phyloP scores from a whole-genome alignment of 2,329 filamentous ascomycete species.

The Westerdykella aurantiaca region DNA sequence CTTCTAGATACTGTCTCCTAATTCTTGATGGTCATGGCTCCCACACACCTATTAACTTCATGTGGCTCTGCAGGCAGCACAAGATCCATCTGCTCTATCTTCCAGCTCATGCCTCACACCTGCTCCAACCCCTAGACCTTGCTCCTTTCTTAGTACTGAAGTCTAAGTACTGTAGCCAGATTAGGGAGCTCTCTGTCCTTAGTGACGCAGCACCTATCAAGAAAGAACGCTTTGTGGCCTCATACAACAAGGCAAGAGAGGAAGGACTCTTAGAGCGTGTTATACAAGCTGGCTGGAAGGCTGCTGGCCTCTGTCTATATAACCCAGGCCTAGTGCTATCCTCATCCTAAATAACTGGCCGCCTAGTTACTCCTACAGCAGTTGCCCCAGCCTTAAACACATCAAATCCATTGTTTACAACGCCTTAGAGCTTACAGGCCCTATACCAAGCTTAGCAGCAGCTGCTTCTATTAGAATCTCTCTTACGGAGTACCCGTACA shows the following conservation, averaged over 20 bases:
- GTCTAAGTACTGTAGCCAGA: no score
- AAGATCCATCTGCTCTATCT: conserved; percentile 6
- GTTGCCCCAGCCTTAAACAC: no score
- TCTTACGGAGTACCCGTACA: neutral
- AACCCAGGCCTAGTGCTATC: no score
- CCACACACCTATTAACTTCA: no score
- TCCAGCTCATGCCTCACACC: conserved; percentile 7
- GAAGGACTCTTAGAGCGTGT: conserved; percentile 5
- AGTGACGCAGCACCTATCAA: conserved; percentile 10
- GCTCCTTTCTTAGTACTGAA: conserved; percentile 7
- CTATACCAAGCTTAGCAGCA: no score
- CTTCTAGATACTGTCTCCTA: no score
- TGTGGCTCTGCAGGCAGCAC: no score
- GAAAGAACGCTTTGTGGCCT: conserved; percentile 13
- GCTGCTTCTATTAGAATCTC: neutral
- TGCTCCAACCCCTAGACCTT: conserved; percentile 13
- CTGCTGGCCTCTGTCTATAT: conserved; percentile 8
- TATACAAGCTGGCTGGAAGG: conserved; percentile 9
- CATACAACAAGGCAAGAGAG: conserved; percentile 8
- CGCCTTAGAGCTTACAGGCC: no score
- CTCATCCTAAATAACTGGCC: no score
- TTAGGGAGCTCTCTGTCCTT: conserved; percentile 6
- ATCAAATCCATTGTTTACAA: no score
- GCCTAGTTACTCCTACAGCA: no score
- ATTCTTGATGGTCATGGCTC: no score